Evolutionary conservation across 2,329 filamentous ascomycete species (phyloP).

Genomic region (Aspergillus sp.): DNA sequence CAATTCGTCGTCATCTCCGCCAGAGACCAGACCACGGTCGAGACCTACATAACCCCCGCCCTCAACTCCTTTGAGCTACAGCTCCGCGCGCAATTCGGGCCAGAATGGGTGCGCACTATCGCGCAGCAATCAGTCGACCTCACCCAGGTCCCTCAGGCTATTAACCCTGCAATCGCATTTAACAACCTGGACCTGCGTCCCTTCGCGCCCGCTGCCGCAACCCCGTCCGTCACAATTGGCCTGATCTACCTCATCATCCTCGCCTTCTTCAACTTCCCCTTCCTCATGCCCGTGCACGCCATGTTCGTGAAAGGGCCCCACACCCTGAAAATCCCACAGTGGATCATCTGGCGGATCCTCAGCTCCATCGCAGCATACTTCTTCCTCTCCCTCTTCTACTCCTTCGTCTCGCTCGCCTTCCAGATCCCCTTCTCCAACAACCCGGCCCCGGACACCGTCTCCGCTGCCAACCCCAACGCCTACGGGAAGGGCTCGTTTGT

Average conservation of each 20-base stretch:
- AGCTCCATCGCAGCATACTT: conserved; percentile 60
- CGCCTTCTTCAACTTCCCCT: conserved; percentile 65
- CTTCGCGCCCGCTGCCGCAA: conserved; percentile 55
- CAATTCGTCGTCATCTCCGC: conserved; percentile 58
- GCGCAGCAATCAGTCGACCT: conserved; percentile 43
- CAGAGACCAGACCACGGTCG: conserved; percentile 57
- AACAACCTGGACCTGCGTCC: conserved; percentile 59
- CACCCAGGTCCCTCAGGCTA: conserved; percentile 47
- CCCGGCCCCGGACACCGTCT: conserved; percentile 45
- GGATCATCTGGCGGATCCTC: conserved; percentile 58
- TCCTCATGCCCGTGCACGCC: conserved; percentile 64
- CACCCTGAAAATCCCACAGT: conserved; percentile 58
- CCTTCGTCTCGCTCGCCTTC: conserved; percentile 63
- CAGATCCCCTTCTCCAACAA: conserved; percentile 60
- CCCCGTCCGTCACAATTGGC: conserved; percentile 61
- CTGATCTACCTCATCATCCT: conserved; percentile 68
- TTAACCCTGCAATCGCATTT: conserved; percentile 59
- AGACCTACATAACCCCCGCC: conserved; percentile 55
- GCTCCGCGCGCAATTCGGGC: conserved; percentile 51
- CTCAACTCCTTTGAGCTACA: conserved; percentile 49
- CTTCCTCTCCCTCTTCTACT: conserved; percentile 63
- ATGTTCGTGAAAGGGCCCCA: conserved; percentile 56
- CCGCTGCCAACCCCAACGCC: conserved; percentile 51
- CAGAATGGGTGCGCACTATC: conserved; percentile 38
- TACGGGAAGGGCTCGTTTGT: conserved; percentile 60